Percentiles rank a stretch among this genome's conserved stretches.
phyloP scores from a whole-genome alignment of 2,329 filamentous ascomycete genomes.

The Botrytis fabae region DNA sequence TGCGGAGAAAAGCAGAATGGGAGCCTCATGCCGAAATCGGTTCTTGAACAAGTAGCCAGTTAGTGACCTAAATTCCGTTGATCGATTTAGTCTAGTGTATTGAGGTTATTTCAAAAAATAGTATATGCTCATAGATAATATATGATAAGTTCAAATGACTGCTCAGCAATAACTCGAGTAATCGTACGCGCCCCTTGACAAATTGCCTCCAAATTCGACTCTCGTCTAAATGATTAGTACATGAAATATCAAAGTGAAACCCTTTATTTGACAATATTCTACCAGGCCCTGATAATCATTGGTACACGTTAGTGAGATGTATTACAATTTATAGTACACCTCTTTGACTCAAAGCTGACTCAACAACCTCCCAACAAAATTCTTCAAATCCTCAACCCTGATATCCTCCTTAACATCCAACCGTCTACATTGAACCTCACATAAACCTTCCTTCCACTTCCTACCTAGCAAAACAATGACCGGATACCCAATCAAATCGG shows the following conservation, averaged over 20 bases:
- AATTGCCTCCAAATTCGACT: background rate
- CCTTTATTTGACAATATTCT: too few species aligned
- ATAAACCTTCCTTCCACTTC: conserved; percentile 52
- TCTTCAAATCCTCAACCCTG: conserved; percentile 28
- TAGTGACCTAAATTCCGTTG: background rate
- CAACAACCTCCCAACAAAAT: conserved; percentile 29
- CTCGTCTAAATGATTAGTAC: background rate
- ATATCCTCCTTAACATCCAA: conserved; percentile 34
- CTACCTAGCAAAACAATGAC: conserved; percentile 78
- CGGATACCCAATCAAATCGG: conserved; percentile 86
- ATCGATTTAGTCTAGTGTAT: background rate
- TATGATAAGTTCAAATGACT: background rate
- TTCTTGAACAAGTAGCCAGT: background rate
- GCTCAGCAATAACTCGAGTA: background rate
- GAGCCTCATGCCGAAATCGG: background rate
- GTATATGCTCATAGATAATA: background rate
- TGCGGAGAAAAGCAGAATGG: background rate
- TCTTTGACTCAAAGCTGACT: conserved; percentile 26
- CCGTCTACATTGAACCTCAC: conserved; percentile 41
- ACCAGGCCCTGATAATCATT: background rate
- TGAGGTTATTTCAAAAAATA: too few species aligned
- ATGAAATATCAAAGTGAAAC: too few species aligned
- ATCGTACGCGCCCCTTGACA: background rate
- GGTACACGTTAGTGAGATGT: background rate
- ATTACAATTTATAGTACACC: background rate